Base-by-base conservation (phyloP, 768 basidiomycete species). In the Leccinum aurantiacum region DNA sequence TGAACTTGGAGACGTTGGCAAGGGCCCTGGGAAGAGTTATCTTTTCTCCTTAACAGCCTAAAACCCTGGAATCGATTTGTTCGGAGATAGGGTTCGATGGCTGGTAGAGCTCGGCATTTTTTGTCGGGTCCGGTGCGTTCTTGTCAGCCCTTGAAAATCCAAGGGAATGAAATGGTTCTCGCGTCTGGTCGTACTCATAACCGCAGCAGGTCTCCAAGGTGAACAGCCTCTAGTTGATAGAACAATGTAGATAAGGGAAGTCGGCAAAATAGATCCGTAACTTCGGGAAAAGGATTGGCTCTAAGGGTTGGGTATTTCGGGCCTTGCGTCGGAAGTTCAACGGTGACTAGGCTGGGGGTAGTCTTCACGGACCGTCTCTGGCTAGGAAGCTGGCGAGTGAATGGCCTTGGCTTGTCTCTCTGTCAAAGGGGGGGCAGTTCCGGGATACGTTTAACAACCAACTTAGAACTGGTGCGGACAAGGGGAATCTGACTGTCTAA, bases 401-500 rank as follows among this genome's bases (percentile, higher is more conserved):
- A 80, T 68, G 78, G 63, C 73, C 80, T 80, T 79, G 79, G 81
- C 81, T 82, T 82, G 80, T 72, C 74, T 78, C 75, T 64, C 59
- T 13, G 33, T 31, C 31, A 35, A 35, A 35, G 33, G 33, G 37
- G 59, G 69, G 79, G 19, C 81, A 80, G 80, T 78, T 85, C 83
- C 74, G 82, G 82, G 71, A 80, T 71, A 80, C 78, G 76, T 69
- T 85, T 84, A 86, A 86, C 83, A 81, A 84, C 77, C 77, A 67
- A 85, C 81, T 85, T 82, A 85, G 85, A 86, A 85, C 84, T 85
- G 84, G 85, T 83, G 82, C 82, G 84, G 85, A 86, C 85, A 83
- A 83, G 85, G 86, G 85, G 85, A 86, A 87, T 86, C 84, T 84
- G 86, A 86, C 85, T 86, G 85, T 86, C 84, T 86, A 86, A 87